Conservation (phyloP, 495 filamentous ascomycete genomes). For the Xylaria bambusicola region DNA sequence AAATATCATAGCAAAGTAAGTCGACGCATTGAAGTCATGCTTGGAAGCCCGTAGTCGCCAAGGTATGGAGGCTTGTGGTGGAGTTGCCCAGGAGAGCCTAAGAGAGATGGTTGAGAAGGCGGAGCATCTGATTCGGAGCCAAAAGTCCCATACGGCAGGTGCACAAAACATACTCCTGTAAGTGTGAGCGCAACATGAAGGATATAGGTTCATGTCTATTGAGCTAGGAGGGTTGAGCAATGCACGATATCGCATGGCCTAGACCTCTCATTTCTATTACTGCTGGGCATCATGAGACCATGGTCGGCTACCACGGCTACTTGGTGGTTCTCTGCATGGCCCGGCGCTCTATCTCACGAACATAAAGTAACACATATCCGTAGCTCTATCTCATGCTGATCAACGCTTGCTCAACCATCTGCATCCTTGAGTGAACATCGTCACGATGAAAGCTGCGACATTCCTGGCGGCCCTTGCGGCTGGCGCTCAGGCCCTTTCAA, state of each 20-base stretch:
- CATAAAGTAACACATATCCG: too few relatives aligned
- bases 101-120: not conserved
- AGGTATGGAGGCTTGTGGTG: not conserved
- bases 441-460: constrained; percentile 5
- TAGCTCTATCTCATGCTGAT: not conserved
- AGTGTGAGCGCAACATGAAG: not conserved
- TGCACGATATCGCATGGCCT: not conserved
- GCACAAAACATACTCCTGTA: not conserved
- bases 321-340: not conserved
- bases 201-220: not conserved
- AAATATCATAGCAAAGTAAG: too few relatives aligned
- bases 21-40: too few relatives aligned
- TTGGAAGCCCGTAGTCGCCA: too few relatives aligned
- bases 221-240: not conserved
- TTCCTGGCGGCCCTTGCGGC: constrained; percentile 14
- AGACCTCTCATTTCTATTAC: not conserved
- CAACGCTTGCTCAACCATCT: not conserved
- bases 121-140: not conserved
- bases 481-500: constrained; percentile 24
- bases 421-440: not conserved
- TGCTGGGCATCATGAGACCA: not conserved
- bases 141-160: constrained; percentile 1
- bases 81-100: not conserved
- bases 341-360: not conserved
- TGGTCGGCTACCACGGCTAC: not conserved